A percentile compares a stretch with the other conserved stretches of the same genome.
These are phyloP conservation scores for Leccinum arenicola DNA, from an alignment of 768 basidiomycete species.

Conservation along the genomic window DNA sequence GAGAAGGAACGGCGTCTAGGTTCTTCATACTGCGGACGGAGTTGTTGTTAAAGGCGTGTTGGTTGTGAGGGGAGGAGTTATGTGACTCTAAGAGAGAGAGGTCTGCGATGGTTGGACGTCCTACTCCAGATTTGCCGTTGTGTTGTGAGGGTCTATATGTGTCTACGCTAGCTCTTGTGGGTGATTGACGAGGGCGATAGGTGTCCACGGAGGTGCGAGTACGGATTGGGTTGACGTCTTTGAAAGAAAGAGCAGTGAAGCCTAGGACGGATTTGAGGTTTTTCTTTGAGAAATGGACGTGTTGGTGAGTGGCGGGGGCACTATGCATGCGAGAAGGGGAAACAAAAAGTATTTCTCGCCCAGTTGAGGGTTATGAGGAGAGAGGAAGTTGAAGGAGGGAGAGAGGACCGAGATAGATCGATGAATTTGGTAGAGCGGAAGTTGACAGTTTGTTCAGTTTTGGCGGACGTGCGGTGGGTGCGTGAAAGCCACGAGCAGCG, in stretches of 20 bases:
- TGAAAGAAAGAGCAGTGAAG: constrained; percentile 37
- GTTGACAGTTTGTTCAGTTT: constrained; percentile 30
- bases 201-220: constrained; percentile 30
- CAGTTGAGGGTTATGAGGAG: constrained; percentile 18
- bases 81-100: constrained; percentile 41
- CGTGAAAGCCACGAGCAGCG: constrained; percentile 35
- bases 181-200: constrained; percentile 26
- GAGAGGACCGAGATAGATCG: constrained; percentile 25
- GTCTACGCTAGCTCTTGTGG: constrained; percentile 45
- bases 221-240: constrained; percentile 31
- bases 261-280: constrained; percentile 50
- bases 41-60: constrained; percentile 31
- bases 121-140: constrained; percentile 35
- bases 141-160: constrained; percentile 36
- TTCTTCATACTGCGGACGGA: constrained; percentile 41
- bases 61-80: constrained; percentile 29
- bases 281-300: constrained; percentile 39
- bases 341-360: constrained; percentile 9
- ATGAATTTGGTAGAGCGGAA: constrained; percentile 32
- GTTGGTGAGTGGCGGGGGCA: constrained; percentile 36
- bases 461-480: constrained; percentile 33
- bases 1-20: constrained; percentile 42
- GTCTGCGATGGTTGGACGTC: constrained; percentile 39
- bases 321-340: constrained; percentile 42
- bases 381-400: constrained; percentile 14